Base-by-base conservation (phyloP, 2,329 filamentous ascomycete species). In the Neoarthrinium moseri region DNA sequence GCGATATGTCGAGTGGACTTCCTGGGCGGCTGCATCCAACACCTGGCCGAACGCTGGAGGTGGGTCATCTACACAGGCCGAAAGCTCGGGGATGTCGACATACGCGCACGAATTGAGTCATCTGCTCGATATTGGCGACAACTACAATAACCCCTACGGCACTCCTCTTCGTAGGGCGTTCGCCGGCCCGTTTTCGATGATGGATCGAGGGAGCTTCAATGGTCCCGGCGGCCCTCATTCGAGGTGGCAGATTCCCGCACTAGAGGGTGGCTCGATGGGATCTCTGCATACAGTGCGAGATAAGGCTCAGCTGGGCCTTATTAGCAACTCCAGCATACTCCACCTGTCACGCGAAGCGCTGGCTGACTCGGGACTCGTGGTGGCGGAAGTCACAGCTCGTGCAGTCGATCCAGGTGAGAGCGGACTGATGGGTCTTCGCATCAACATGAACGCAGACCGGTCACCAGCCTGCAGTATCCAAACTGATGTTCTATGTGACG, bases 141-240 rank as follows among this genome's bases (percentile, higher is more conserved):
- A 80, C 55, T 78, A 80, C 54, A 78, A 78, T 52, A 79, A 79
- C 44, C 75, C 75, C 0, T 78, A 72, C 51, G 63, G 69, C 3
- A 52, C 61, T 1, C 74, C 74, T 1, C 56, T 68, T 33, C 67
- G 71, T 3, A 70, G 76, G 18, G 59, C 70, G 1, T 78, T 74
- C 55, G 75, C 74, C 0, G 76, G 76, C 0, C 74, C 75, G 0
- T 80, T 70, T 63, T 73, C 69, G 5, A 80, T 80, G 75, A 64
- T 80, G 50, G 71, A 69, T 18, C 62, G 75, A 1, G 75, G 75
- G 4, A 71, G 67, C 3, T 78, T 78, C 62, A 76, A 77, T 45
- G 76, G 76, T 0, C 75, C 75, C 0, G 75, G 75, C 1, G 75
- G 75, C 0, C 76, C 75, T 10, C 76, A 79, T 50, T 72, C 69